Percentiles rank a stretch among this genome's conserved stretches.
phyloP scores from a whole-genome alignment of 2,329 filamentous ascomycete species.

The Trichoderma pleuroti region DNA sequence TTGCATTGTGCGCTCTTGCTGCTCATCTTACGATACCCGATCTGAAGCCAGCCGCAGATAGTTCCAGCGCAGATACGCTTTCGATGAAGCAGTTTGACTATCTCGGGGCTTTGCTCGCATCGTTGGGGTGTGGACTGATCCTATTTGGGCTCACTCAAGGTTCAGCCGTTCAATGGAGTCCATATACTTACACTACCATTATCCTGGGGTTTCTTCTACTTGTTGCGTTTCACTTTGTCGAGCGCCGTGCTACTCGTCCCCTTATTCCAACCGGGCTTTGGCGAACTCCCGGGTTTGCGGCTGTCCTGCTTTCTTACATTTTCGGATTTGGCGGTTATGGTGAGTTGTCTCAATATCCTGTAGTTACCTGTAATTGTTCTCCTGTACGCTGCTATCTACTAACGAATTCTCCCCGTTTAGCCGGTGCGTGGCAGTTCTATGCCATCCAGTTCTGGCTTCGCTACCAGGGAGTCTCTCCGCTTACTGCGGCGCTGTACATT shows the following conservation, averaged over 20 bases:
- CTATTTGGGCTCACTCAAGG: constrained; percentile 7
- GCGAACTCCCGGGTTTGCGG: not conserved
- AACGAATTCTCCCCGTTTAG: not conserved
- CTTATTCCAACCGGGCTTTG: not conserved
- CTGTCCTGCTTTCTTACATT: not conserved
- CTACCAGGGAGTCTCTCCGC: not conserved
- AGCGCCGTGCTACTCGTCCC: not conserved
- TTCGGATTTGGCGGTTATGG: constrained; percentile 2
- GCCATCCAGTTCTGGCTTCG: constrained; percentile 12
- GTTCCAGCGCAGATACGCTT: not conserved
- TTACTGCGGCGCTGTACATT: not conserved
- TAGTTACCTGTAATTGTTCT: not conserved
- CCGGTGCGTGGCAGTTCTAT: constrained; percentile 4
- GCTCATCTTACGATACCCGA: not conserved
- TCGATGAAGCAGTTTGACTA: constrained; percentile 7
- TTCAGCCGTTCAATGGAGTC: not conserved
- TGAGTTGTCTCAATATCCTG: not conserved
- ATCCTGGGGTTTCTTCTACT: not conserved
- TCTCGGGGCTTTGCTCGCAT: not conserved
- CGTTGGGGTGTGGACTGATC: not conserved
- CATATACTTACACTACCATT: not conserved
- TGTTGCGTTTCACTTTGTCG: not conserved
- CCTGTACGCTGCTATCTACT: not conserved
- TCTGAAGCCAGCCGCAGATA: not conserved
- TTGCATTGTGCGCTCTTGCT: not conserved